These are phyloP conservation scores for Bacterosira constricta DNA, from an alignment of 108 stramenopile genomes.

Conservation along the genomic window DNA sequence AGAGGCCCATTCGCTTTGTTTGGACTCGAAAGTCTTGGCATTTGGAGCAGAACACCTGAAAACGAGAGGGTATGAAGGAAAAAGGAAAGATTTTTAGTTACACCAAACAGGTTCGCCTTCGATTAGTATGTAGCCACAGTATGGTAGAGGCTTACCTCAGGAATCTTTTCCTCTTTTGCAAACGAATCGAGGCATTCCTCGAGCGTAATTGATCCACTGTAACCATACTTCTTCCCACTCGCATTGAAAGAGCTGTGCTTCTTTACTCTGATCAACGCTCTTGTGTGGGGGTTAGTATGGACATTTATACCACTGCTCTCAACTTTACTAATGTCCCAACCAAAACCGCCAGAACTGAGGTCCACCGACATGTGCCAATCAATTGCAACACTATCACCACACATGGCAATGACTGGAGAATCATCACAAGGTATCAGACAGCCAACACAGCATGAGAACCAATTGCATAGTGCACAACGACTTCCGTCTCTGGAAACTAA, in stretches of 20 bases:
- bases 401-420: constrained; percentile 68
- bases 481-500: constrained; percentile 78
- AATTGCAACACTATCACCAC: constrained; percentile 83
- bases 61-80: too few species aligned
- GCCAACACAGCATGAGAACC: constrained; percentile 88
- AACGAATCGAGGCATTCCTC: constrained; percentile 88
- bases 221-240: constrained; percentile 55
- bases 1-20: constrained; percentile 89
- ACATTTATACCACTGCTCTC: constrained; percentile 28
- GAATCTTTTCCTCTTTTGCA: constrained; percentile 86
- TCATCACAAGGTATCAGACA: constrained; percentile 87
- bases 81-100: too few species aligned
- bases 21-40: constrained; percentile 91
- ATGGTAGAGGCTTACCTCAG: constrained; percentile 66
- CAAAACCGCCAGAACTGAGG: constrained; percentile 77
- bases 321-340: constrained; percentile 49
- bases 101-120: too few species aligned
- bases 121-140: too few species aligned
- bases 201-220: constrained; percentile 72
- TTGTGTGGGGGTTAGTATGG: constrained; percentile 28
- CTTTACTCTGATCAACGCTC: constrained; percentile 54
- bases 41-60: constrained; percentile 79
- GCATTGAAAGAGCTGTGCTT: constrained; percentile 69
- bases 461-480: constrained; percentile 79
- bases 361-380: constrained; percentile 92